Conservation (phyloP, 2,329 filamentous ascomycete species). For the Fusarium sp. region DNA sequence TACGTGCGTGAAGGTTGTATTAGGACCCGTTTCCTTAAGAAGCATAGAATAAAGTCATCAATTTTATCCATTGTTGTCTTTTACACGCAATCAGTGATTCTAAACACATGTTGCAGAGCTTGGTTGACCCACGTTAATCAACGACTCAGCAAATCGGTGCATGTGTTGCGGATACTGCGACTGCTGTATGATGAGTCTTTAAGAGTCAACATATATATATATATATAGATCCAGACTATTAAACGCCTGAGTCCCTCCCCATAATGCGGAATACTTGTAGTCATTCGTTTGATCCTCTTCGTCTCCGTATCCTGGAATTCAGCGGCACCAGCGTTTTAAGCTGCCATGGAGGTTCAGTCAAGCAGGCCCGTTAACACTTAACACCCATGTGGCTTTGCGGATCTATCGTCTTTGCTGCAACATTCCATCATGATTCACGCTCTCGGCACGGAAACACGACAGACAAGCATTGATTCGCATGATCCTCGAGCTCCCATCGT, state of each 20-base stretch:
- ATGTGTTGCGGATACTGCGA: neutral
- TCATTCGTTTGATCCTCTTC: constrained; percentile 19
- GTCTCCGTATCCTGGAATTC: neutral
- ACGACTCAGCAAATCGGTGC: neutral
- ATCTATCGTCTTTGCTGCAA: constrained; percentile 16
- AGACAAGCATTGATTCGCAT: constrained; percentile 36
- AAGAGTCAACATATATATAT: neutral
- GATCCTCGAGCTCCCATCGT: constrained; percentile 24
- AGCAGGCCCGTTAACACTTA: constrained; percentile 12
- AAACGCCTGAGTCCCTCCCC: constrained; percentile 23
- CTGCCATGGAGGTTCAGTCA: constrained; percentile 4
- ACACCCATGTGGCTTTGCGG: constrained; percentile 22
- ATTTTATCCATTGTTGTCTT: constrained; percentile 10
- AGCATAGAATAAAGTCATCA: constrained; percentile 29
- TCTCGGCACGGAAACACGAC: constrained; percentile 25
- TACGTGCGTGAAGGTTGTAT: constrained; percentile 30
- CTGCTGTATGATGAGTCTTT: neutral
- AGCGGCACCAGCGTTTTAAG: constrained; percentile 21
- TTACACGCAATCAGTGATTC: constrained; percentile 25
- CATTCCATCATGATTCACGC: constrained; percentile 39
- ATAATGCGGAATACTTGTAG: constrained; percentile 7
- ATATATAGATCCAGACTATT: constrained; percentile 1
- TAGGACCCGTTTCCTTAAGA: constrained; percentile 44
- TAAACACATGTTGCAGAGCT: constrained; percentile 16
- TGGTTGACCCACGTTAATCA: constrained; percentile 23